Conservation (phyloP, 2,329 filamentous ascomycete genomes). For the Alternaria viburni region DNA sequence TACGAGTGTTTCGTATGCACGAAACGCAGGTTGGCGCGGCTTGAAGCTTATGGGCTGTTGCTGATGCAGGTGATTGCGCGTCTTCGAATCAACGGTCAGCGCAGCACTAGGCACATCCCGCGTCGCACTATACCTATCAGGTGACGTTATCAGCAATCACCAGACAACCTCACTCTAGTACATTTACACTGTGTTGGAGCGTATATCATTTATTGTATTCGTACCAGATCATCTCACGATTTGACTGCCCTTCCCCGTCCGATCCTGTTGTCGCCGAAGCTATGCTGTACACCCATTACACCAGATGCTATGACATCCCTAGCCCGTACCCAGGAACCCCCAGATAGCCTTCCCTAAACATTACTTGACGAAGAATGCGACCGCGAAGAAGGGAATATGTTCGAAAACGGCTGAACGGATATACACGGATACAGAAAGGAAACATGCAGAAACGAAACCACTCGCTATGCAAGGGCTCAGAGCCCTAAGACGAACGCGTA, state of each 20-base stretch:
- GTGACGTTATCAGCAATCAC: conserved; percentile 28
- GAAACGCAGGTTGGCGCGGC: conserved; percentile 7
- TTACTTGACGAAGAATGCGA: conserved; percentile 32
- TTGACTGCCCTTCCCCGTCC: conserved; percentile 14
- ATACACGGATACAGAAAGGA: conserved; percentile 35
- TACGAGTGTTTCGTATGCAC: conserved; percentile 8
- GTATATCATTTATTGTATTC: conserved; percentile 15
- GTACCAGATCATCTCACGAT: conserved; percentile 12
- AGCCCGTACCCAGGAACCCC: conserved; percentile 24
- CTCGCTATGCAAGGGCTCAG: conserved; percentile 49
- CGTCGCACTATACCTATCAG: conserved; percentile 15
- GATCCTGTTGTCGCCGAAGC: conserved; percentile 17
- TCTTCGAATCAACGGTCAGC: conserved; percentile 12
- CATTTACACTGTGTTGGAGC: background rate
- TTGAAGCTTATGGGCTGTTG: conserved; percentile 12
- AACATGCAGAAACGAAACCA: conserved; percentile 43
- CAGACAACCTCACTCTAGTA: conserved; percentile 4
- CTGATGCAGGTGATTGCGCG: conserved; percentile 11
- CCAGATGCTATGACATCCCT: conserved; percentile 20
- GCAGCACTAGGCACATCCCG: background rate
- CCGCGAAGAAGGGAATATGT: conserved; percentile 33
- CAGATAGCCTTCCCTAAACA: conserved; percentile 38
- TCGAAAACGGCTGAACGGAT: conserved; percentile 28
- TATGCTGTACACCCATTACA: conserved; percentile 31
- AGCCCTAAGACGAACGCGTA: conserved; percentile 36